These are phyloP conservation scores for Pichia sp. DNA, from an alignment of 1,139 yeast species.

Conservation along the genomic window DNA sequence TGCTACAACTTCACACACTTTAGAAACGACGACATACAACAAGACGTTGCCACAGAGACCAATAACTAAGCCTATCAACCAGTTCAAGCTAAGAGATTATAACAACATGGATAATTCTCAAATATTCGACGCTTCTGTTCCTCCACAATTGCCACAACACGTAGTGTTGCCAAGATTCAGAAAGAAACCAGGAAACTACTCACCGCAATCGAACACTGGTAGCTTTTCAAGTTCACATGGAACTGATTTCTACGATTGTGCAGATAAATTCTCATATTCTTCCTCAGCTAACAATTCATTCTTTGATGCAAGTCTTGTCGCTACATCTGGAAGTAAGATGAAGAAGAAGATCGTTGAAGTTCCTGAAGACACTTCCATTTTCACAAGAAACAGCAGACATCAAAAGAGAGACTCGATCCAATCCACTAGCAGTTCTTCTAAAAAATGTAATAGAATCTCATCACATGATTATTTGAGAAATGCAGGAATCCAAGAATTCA, in stretches of 20 bases:
- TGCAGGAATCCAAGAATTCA: slow-evolving; percentile 28
- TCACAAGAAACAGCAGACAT: slow-evolving; percentile 20
- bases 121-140: slow-evolving; percentile 6
- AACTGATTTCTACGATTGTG: slow-evolving; percentile 5
- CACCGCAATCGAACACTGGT: no score
- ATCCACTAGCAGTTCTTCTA: not conserved
- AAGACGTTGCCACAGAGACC: slow-evolving; percentile 24
- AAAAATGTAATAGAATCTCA: slow-evolving; percentile 16
- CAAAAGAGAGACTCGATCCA: not conserved
- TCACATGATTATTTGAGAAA: slow-evolving; percentile 23
- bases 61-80: slow-evolving; percentile 20
- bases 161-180: not conserved
- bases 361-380: slow-evolving; percentile 24
- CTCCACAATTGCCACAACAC: slow-evolving; percentile 21
- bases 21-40: slow-evolving; percentile 11
- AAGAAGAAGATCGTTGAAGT: slow-evolving; percentile 12
- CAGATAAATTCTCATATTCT: slow-evolving; percentile 3
- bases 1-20: not conserved
- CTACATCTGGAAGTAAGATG: not conserved
- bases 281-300: not conserved
- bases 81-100: slow-evolving; percentile 23
- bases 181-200: not conserved
- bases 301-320: not conserved
- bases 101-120: not conserved
- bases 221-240: no score